A percentile compares a stretch with the other conserved stretches of the same genome.
phyloP scores from a whole-genome alignment of 108 stramenopile species.

The Pseudonitzschia pungens region DNA sequence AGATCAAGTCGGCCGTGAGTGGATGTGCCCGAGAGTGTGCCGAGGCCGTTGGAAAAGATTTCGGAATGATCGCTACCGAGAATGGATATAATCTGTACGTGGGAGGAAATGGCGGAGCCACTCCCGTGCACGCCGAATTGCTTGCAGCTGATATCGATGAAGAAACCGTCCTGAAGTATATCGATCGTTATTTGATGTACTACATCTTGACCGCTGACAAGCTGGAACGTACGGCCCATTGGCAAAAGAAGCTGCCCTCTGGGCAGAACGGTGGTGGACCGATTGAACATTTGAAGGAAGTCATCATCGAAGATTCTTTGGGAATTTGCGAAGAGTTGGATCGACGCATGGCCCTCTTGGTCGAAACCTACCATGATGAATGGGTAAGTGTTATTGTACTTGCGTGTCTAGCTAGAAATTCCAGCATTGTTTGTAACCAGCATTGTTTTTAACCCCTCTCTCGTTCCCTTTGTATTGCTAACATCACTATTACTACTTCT shows the following conservation, averaged over 20 bases:
- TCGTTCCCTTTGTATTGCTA: too few species aligned
- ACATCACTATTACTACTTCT: not conserved
- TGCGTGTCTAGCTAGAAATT: not conserved
- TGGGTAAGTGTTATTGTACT: slow-evolving; percentile 50
- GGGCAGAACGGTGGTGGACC: slow-evolving; percentile 87
- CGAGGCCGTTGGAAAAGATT: slow-evolving; percentile 92
- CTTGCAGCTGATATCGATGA: slow-evolving; percentile 89
- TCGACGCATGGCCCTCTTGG: slow-evolving; percentile 81
- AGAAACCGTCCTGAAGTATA: slow-evolving; percentile 84
- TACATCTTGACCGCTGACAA: slow-evolving; percentile 92
- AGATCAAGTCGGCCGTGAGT: slow-evolving; percentile 89
- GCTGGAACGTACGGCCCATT: slow-evolving; percentile 87
- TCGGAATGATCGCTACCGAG: slow-evolving; percentile 93
- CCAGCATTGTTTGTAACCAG: too few species aligned
- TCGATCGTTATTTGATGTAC: slow-evolving; percentile 93
- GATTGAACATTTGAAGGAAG: slow-evolving; percentile 88
- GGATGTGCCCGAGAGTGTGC: slow-evolving; percentile 93
- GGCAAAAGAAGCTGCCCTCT: slow-evolving; percentile 81
- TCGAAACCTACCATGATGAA: slow-evolving; percentile 94
- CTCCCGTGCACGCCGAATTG: slow-evolving; percentile 88
- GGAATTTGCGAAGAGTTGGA: slow-evolving; percentile 91
- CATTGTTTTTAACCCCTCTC: too few species aligned
- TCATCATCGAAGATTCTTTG: slow-evolving; percentile 91
- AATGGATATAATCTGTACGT: slow-evolving; percentile 93
- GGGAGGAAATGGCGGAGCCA: slow-evolving; percentile 89